Base-by-base conservation (phyloP, 2,329 filamentous ascomycete species). In the Aspergillus fijiensis region DNA sequence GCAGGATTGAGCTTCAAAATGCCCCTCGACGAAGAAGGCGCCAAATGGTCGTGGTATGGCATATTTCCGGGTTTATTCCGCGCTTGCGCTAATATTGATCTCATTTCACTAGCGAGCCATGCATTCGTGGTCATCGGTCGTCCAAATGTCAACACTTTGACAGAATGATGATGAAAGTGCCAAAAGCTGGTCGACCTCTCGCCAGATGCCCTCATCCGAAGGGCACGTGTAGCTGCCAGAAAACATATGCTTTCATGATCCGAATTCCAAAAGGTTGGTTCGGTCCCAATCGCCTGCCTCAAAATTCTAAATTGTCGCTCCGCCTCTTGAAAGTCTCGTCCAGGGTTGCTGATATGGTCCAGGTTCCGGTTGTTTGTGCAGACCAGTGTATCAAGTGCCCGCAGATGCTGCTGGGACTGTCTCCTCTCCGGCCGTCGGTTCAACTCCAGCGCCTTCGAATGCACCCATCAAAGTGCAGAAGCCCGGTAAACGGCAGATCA, bases 71-170 rank as follows among this genome's bases (percentile, higher is more conserved):
- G 12, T 4, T 35, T 2, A 27, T 27, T 5, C 19, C n/a, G 6
- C 23, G 14, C 35, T 39, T 10, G 16, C 49, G 51, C 51, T 54
- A 25, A 59, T 27, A 10, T 5, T 47, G 45, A 47, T 49, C 27
- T 52, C 5, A 39, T 21, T 21, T 23, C 12, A 47, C 6, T 49
- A 81, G 79, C 61, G 79, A 81, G 63, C 79, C 79, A 65, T 81
- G 79, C 61, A 79, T 81, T 65, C 77, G 79, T 57, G 79, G 79
- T 19, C 79, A 81, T 67, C 76, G 79, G 55, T 81, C 79, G 23
- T 80, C 79, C 59, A 81, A 81, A 78, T 81, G 79, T 52, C 76
- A 76, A 58, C 79, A 82, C 65, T 78, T 76, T 55, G 79, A 81
- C 61, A 73, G 80, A 61, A 70, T 81, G 42, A 80, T 82, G 76